Base-by-base conservation (phyloP, 2,329 filamentous ascomycete genomes). In the Metarhizium anisopliae region DNA sequence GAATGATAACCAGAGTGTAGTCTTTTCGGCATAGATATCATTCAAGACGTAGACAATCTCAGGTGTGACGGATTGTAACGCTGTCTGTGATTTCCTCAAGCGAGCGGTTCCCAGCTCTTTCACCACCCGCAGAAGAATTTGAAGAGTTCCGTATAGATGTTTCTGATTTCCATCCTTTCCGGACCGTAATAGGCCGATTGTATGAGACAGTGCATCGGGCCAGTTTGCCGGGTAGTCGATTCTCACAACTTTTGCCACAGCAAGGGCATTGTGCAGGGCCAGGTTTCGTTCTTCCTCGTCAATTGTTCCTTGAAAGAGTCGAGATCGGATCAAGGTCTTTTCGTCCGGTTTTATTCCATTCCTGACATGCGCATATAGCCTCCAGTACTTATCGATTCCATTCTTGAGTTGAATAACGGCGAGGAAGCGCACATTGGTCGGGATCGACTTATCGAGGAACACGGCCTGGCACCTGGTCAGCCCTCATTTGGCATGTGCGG, bases 351-450 rank as follows among this genome's bases (percentile, higher is more conserved):
- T 84, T 56, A 87, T 81, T 52, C 89, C 84, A 38, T 88, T 89
- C 67, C 75, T 78, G 32, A 68, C 52, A 56, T 72, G 62, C 38
- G 73, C 67, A 79, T 90, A 67, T n/a, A 73, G 62, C 14, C 94
- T 82, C 94, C 94, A 99, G 71, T 91, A 90, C 68, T 87, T 91
- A 68, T 97, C 93, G 70, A 97, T 92, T 55, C 92, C 94, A 70
- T 97, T 96, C 70, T 97, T 97, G 54, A 99, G 79, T 68, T 96
- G 89, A 62, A 97, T 96, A 56, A 97, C 84, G 55, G 93, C 89
- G 11, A 96, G 84, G 66, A 95, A 91, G 59, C 94, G 88, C 54
- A 93, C 82, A 64, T 95, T 86, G 56, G 83, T 73, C 1, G 90
- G 88, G 1, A 95, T 75, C 2, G 84, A 83, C 59, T 84, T 84